Conservation (phyloP, 805 yeast species). For the Teunomyces kruisii region DNA sequence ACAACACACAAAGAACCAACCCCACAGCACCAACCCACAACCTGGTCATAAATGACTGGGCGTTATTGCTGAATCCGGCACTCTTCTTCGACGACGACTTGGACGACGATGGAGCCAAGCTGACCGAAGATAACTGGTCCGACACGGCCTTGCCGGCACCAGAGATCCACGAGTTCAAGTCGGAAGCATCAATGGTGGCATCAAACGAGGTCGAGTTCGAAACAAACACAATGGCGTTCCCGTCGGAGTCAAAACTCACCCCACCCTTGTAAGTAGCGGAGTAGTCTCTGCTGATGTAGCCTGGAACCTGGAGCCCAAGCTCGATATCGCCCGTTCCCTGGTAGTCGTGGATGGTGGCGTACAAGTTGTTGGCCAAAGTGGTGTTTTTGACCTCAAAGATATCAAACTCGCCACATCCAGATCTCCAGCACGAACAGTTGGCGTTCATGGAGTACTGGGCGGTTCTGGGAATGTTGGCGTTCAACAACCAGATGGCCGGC, state of each 20-base stretch:
- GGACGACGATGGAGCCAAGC: slow-evolving; percentile 17
- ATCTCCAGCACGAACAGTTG: slow-evolving; percentile 73
- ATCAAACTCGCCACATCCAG: slow-evolving; percentile 81
- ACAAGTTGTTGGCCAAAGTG: slow-evolving; percentile 55
- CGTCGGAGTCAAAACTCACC: slow-evolving; percentile 63
- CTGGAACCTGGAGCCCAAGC: slow-evolving; percentile 57
- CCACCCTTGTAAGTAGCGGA: slow-evolving; percentile 61
- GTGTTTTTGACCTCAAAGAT: slow-evolving; percentile 71
- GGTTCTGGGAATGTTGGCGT: slow-evolving; percentile 72
- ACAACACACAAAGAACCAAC: slow-evolving; percentile 9
- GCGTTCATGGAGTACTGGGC: slow-evolving; percentile 62
- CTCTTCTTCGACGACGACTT: slow-evolving; percentile 24
- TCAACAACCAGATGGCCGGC: slow-evolving; percentile 79
- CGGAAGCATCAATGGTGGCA: slow-evolving; percentile 41
- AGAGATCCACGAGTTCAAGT: slow-evolving; percentile 47
- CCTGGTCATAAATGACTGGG: slow-evolving; percentile 9
- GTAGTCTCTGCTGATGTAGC: slow-evolving; percentile 57
- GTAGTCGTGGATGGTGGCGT: slow-evolving; percentile 71
- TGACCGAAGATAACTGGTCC: slow-evolving; percentile 26
- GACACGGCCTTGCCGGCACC: slow-evolving; percentile 28
- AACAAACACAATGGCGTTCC: slow-evolving; percentile 60
- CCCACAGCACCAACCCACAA: slow-evolving; percentile 7
- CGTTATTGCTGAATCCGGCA: slow-evolving; percentile 13
- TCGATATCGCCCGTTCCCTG: slow-evolving; percentile 68
- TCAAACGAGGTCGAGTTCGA: slow-evolving; percentile 54